Evolutionary conservation across 169 alveolate species (phyloP).

Genomic region (Ichthyophthirius multifiliis): DNA sequence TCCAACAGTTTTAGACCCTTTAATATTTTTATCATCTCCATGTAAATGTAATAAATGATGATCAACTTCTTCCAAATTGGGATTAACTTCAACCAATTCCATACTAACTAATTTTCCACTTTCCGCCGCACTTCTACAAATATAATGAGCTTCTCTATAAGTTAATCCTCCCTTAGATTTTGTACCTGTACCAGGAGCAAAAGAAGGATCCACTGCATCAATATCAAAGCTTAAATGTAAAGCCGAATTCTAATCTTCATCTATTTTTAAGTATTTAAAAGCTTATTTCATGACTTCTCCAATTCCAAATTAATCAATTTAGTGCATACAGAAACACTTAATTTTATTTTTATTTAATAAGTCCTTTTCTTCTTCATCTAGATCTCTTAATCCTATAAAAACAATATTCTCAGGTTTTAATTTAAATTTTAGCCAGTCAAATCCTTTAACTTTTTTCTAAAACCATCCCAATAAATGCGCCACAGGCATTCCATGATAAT

Average conservation of each 20-base stretch:
- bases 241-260: conserved; percentile 30
- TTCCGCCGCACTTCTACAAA: not conserved
- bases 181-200: conserved; percentile 66
- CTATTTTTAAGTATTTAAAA: conserved; percentile 46
- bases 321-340: conserved; percentile 43
- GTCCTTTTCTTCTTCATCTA: conserved; percentile 47
- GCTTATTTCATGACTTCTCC: conserved; percentile 42
- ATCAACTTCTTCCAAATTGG: not conserved
- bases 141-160: conserved; percentile 17
- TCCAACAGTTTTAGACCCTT: no score
- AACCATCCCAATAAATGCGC: conserved; percentile 56
- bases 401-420: not conserved
- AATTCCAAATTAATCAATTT: no score
- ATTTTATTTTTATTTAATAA: conserved; percentile 34
- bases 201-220: conserved; percentile 45
- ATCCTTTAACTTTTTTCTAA: conserved; percentile 37
- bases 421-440: conserved; percentile 45
- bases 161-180: conserved; percentile 52
- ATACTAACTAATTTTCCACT: not conserved
- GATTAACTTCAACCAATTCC: conserved; percentile 15
- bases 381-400: conserved; percentile 53
- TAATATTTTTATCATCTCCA: no score
- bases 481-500: conserved; percentile 72
- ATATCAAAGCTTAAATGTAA: conserved; percentile 47
- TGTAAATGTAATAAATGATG: no score